phyloP scores from a whole-genome alignment of 169 alveolate genomes.

The Eimeria maxima region DNA sequence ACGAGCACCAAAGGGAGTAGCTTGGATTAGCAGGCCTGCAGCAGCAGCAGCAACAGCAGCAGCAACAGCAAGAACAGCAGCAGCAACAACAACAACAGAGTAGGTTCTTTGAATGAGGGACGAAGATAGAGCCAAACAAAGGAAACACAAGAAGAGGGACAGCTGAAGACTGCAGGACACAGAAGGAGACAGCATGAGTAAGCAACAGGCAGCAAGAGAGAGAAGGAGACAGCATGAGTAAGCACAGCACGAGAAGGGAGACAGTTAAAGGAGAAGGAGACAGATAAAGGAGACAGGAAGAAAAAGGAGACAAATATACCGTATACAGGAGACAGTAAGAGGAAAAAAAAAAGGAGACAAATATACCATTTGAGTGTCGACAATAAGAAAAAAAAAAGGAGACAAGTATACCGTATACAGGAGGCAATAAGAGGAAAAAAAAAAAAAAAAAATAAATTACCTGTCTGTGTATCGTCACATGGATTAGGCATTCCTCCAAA shows the following conservation, averaged over 20 bases:
- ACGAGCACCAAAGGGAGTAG: constrained; percentile 69
- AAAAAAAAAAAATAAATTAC: not conserved
- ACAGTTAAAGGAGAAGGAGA: not conserved
- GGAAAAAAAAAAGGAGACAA: too few relatives aligned
- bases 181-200: not conserved
- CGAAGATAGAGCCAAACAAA: not conserved
- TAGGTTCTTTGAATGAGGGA: not conserved
- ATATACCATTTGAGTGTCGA: too few relatives aligned
- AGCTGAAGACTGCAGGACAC: not conserved
- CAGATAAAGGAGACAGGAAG: not conserved
- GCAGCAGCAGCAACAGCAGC: too few relatives aligned
- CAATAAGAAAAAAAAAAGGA: not conserved
- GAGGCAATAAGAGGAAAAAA: too few relatives aligned
- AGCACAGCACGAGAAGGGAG: not conserved
- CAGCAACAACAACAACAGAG: too few relatives aligned
- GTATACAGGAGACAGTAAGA: too few relatives aligned
- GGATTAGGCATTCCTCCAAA: constrained; percentile 34
- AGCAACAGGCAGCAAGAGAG: not conserved
- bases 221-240: too few relatives aligned
- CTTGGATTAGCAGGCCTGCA: not conserved
- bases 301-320: too few relatives aligned
- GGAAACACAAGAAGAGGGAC: not conserved
- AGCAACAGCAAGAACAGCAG: not conserved
- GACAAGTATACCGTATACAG: too few relatives aligned
- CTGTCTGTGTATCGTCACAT: constrained; percentile 54